Conservation (phyloP, 495 filamentous ascomycete genomes). For the Tuber aestivum region DNA sequence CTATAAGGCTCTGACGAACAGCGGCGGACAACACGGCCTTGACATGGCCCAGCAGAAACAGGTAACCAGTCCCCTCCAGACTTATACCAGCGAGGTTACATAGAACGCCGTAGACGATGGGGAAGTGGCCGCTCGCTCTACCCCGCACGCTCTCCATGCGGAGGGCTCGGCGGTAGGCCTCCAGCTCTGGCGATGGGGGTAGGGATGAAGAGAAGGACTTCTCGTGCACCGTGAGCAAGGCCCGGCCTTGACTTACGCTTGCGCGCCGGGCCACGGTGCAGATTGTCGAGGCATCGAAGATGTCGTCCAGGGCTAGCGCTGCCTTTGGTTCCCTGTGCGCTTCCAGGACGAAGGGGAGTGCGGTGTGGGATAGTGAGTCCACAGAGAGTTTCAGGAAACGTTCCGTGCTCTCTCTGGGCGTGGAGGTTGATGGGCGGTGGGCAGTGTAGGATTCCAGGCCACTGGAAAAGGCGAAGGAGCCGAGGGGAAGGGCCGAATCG, state of each 20-base stretch:
- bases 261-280: slow-evolving; percentile 85
- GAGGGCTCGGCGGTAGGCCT: slow-evolving; percentile 19
- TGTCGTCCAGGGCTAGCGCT: slow-evolving; percentile 63
- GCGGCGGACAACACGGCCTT: slow-evolving; percentile 85
- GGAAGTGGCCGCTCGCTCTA: slow-evolving; percentile 38
- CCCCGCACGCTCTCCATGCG: background rate
- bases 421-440: slow-evolving; percentile 51
- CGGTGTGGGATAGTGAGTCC: slow-evolving; percentile 66
- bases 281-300: slow-evolving; percentile 73
- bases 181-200: slow-evolving; percentile 2
- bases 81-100: slow-evolving; percentile 45
- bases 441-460: slow-evolving; percentile 91
- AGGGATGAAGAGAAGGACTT: slow-evolving; percentile 48
- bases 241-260: slow-evolving; percentile 74
- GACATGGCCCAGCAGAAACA: slow-evolving; percentile 80
- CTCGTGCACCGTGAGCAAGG: slow-evolving; percentile 84
- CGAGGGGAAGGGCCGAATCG: slow-evolving; percentile 90
- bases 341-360: slow-evolving; percentile 77
- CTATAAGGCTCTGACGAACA: slow-evolving; percentile 80
- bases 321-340: slow-evolving; percentile 59
- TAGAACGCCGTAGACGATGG: slow-evolving; percentile 56
- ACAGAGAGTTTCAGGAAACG: slow-evolving; percentile 74
- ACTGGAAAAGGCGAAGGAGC: slow-evolving; percentile 93
- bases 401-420: slow-evolving; percentile 51
- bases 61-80: slow-evolving; percentile 64